Percentiles rank a stretch among this genome's conserved stretches.
Conservation (phyloP, 331 rosid genomes). For the Acacia pycnantha region DNA sequence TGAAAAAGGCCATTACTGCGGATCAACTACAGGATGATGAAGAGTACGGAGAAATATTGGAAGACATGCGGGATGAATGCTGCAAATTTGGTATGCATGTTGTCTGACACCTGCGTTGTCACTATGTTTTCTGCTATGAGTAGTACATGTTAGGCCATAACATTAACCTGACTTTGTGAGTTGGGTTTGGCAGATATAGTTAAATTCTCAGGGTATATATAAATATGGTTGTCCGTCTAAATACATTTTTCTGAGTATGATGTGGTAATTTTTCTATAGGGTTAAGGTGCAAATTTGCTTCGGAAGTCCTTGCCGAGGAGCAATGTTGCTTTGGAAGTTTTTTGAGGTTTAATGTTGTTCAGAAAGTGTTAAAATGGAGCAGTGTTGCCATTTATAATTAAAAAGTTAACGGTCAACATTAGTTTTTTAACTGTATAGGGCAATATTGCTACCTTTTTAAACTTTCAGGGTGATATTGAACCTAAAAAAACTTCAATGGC, state of each 20-base stretch:
- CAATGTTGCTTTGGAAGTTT: no score
- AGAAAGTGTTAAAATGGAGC: no score
- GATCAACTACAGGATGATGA: slow-evolving; percentile 59
- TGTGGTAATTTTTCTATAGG: background rate
- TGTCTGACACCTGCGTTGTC: background rate
- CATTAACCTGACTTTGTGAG: background rate
- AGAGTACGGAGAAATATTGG: slow-evolving; percentile 70
- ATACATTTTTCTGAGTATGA: background rate
- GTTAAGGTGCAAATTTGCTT: no score
- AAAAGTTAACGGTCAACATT: no score
- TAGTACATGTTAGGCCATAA: background rate
- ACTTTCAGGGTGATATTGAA: no score
- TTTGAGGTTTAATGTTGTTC: no score
- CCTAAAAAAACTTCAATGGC: no score
- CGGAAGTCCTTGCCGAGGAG: no score
- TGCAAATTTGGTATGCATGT: slow-evolving; percentile 70
- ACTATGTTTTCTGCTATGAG: background rate
- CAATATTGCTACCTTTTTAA: no score
- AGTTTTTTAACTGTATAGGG: no score
- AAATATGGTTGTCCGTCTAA: background rate
- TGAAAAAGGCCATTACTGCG: slow-evolving; percentile 52
- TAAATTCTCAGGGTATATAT: slow-evolving; percentile 11
- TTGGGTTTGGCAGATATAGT: background rate
- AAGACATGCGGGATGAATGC: slow-evolving; percentile 86
- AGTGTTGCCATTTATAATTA: no score